Evolutionary conservation across 306 rosid genomes (phyloP).

Genomic region (Clitoria ternatea): DNA sequence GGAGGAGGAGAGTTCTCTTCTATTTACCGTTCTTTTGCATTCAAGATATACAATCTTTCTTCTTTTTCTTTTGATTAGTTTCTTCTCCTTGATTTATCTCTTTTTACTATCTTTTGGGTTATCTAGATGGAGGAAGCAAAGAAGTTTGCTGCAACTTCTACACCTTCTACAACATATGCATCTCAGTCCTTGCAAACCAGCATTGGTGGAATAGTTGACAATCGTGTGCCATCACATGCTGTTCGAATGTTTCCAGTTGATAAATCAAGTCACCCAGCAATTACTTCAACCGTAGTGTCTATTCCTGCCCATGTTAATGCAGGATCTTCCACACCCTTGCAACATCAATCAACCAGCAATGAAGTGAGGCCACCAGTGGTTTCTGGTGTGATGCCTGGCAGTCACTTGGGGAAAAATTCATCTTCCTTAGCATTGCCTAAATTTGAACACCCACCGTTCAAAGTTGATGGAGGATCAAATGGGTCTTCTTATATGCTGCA

Average conservation of each 20-base stretch:
- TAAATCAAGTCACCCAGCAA: slow-evolving; percentile 42
- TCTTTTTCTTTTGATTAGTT: slow-evolving; percentile 6
- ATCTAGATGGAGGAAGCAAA: slow-evolving; percentile 90
- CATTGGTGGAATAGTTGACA: slow-evolving; percentile 47
- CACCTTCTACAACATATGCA: slow-evolving; percentile 51
- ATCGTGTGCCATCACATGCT: slow-evolving; percentile 47
- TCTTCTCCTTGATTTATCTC: neutral
- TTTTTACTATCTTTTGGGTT: slow-evolving; percentile 11
- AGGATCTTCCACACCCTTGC: slow-evolving; percentile 46
- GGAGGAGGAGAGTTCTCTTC: too few species aligned
- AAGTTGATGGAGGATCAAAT: slow-evolving; percentile 60
- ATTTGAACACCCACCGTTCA: slow-evolving; percentile 58
- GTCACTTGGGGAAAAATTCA: slow-evolving; percentile 69
- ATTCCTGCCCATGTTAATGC: slow-evolving; percentile 53
- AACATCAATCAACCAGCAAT: slow-evolving; percentile 48
- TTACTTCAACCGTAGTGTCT: slow-evolving; percentile 40
- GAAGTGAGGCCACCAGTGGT: slow-evolving; percentile 51
- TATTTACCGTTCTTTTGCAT: too few species aligned
- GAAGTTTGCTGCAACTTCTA: slow-evolving; percentile 56
- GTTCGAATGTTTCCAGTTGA: slow-evolving; percentile 50
- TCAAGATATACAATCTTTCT: too few species aligned
- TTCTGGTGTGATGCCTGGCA: slow-evolving; percentile 56
- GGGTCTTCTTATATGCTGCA: slow-evolving; percentile 61
- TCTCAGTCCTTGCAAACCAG: slow-evolving; percentile 62
- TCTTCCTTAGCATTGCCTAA: slow-evolving; percentile 54